Evolutionary conservation across 352 stramenopile genomes (phyloP), one percentile per base, ranked within the genome.

Genomic region (Phytophthora hybrid): DNA sequence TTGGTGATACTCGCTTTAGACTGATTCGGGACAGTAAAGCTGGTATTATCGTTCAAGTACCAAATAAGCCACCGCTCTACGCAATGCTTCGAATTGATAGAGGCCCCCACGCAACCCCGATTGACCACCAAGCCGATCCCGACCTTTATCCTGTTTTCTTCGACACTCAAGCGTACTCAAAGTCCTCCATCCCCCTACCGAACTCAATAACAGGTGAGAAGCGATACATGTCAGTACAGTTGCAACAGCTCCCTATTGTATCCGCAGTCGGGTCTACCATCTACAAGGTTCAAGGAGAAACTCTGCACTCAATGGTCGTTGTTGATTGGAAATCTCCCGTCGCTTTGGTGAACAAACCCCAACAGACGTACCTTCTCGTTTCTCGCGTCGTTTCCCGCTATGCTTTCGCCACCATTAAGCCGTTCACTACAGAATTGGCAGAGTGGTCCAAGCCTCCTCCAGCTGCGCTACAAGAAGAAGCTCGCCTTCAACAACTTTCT

Each of bases 241-340:
- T 61, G 6, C 55, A 61, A 32, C 34, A 51, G 55, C 14, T 61
- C 10, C 55, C 55, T n/a, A 18, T 61, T 1, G 55, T 51, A 8
- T 49, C 16, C n/a, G 55, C 55, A 11, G 55, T 61, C n/a, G 31
- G 7, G 3, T 61, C 32, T 8, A 61, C 55, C 4, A 51, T 61
- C 16, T 61, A 61, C 14, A 61, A 61, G 34, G 55, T 61, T 5
- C 55, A 51, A 18, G 55, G 32, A 18, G 55, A 61, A 18, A 61
- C 55, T 6, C n/a, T 61, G 2, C 18, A 32, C 2, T 32, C 18
- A n/a, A 61, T 51, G 31, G 55, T 61, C 14, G 55, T 61, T 31
- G 34, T 51, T 16, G 55, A 61, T 7, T 32, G 14, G 21, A 9
- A 32, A 32, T 56, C 49, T 5, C 16, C 19, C 13, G 5, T 13